Evolutionary conservation across 352 stramenopile genomes (phyloP), one percentile per base, ranked within the genome.

Genomic region (Paralagenidium karlingii): DNA sequence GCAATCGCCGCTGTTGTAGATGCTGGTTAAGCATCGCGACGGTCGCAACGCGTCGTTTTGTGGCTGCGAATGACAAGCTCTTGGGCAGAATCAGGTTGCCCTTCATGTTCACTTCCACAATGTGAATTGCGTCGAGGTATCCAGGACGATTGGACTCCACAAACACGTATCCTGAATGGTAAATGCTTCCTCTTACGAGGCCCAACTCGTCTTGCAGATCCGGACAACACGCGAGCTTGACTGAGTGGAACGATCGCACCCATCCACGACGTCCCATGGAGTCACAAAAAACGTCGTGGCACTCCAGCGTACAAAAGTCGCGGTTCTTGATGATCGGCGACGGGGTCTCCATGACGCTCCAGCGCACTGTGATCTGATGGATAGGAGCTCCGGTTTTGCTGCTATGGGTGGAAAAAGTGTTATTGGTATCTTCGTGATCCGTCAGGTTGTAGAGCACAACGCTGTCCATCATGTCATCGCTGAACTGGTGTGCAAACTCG

Each of bases 231-330:
- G 63, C 53, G 31, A 87, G 43, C 28, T 76, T 80, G 45, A 87
- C 69, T 19, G 65, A 82, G 43, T 82, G 68, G 42, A 69, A 77
- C 3, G 67, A 81, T 0, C 69, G 73, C 20, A 81, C 73, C 69
- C 69, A 87, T 11, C 73, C 73, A 5, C 66, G 57, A 20, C 62
- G 63, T 13, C 68, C 68, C 31, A 60, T 80, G 5, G 33, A 24
- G 42, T 84, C 69, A 13, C 59, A 45, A 41, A 84, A 84, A 8
- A 63, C 62, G 53, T 78, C 74, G 43, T 87, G 74, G 45, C 70
- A 87, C 50, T 87, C 74, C 26, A 87, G 59, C 8, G 65, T 76
- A 38, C 79, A 49, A 37, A 79, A 83, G 40, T 84, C 73, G 15
- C 73, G 67, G 51, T 80, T 65, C 51, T 71, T 75, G 36, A 82